phyloP scores from a whole-genome alignment of 257 asterid species.

The Lantana camara region DNA sequence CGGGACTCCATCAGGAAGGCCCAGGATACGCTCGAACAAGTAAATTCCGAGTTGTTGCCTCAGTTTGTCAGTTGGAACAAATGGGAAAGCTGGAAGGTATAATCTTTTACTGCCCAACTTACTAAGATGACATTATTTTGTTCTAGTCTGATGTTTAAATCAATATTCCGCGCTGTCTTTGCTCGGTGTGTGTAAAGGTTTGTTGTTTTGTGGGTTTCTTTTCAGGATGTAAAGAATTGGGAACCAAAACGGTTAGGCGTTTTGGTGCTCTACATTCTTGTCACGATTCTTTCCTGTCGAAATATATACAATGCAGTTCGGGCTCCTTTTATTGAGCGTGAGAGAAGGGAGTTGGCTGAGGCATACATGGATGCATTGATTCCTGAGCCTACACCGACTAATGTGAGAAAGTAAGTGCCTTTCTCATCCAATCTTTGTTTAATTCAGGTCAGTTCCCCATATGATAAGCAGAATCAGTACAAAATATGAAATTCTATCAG shows the following conservation, averaged over 20 bases:
- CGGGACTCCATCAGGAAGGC: slow-evolving; percentile 39
- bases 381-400: slow-evolving; percentile 91
- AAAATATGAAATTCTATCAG: slow-evolving; percentile 16
- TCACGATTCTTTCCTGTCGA: slow-evolving; percentile 55
- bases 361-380: slow-evolving; percentile 93
- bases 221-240: slow-evolving; percentile 86
- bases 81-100: slow-evolving; percentile 94
- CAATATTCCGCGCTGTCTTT: not conserved
- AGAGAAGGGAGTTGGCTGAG: slow-evolving; percentile 74
- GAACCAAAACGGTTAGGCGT: slow-evolving; percentile 74
- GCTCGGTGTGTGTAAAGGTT: slow-evolving; percentile 2
- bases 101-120: slow-evolving; percentile 8
- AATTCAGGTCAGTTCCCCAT: slow-evolving; percentile 15
- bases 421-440: slow-evolving; percentile 14
- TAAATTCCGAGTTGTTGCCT: slow-evolving; percentile 61
- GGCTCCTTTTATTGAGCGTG: slow-evolving; percentile 75
- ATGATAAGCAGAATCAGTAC: slow-evolving; percentile 17
- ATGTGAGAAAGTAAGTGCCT: slow-evolving; percentile 64
- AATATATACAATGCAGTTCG: slow-evolving; percentile 62
- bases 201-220: slow-evolving; percentile 11
- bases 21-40: slow-evolving; percentile 42
- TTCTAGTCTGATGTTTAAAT: slow-evolving; percentile 1
- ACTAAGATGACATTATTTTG: not conserved
- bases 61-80: slow-evolving; percentile 75
- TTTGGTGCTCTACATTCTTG: slow-evolving; percentile 59